Percentiles rank a stretch among this genome's conserved stretches.
Conservation (phyloP, 2,329 filamentous ascomycete species). For the Fusarium chlamydosporum region DNA sequence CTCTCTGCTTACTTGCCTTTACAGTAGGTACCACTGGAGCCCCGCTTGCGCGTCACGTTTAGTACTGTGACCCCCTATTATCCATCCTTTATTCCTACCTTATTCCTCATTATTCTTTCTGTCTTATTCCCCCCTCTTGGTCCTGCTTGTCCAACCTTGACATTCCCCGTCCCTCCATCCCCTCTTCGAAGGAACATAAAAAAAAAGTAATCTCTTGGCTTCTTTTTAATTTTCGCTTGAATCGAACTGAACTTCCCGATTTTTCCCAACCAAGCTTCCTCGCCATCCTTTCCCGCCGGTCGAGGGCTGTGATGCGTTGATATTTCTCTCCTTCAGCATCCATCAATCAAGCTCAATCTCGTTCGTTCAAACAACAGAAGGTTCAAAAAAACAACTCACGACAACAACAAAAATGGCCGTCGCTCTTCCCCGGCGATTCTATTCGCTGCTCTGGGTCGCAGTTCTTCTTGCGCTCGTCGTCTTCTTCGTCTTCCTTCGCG, state of each 20-base stretch:
- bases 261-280: background rate
- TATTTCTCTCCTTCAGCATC: constrained; percentile 28
- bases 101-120: constrained; percentile 20
- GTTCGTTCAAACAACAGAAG: constrained; percentile 13
- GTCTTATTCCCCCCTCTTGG: constrained; percentile 23
- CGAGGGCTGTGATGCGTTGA: constrained; percentile 36
- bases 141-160: constrained; percentile 13
- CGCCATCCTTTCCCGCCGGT: constrained; percentile 32
- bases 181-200: constrained; percentile 20
- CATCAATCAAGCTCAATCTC: constrained; percentile 16
- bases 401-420: constrained; percentile 34
- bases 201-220: constrained; percentile 29
- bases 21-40: constrained; percentile 1
- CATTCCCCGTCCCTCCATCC: background rate
- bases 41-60: constrained; percentile 35
- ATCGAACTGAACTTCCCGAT: background rate
- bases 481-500: constrained; percentile 42
- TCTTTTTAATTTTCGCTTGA: constrained; percentile 6
- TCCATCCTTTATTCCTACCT: constrained; percentile 12
- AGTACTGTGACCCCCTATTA: constrained; percentile 28
- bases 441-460: constrained; percentile 44
- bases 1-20: background rate
- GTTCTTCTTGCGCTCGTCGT: constrained; percentile 35
- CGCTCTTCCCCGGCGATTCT: constrained; percentile 44
- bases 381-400: background rate